Evolutionary conservation across 2,329 filamentous ascomycete genomes (phyloP).

Genomic region (Penicillium sp.): DNA sequence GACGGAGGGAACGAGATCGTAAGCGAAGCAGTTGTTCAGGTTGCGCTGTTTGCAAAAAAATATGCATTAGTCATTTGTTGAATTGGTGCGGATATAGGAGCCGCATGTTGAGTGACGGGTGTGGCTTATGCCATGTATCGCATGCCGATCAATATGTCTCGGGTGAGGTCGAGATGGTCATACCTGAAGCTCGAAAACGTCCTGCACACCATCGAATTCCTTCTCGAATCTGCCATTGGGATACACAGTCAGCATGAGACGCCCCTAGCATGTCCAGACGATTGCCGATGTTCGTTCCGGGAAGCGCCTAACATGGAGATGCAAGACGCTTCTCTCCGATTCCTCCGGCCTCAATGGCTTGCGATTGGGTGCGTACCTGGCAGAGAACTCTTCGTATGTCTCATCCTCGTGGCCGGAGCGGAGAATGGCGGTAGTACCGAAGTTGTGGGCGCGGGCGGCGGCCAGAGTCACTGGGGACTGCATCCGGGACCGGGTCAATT

Average conservation of each 20-base stretch:
- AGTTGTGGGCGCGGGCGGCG: conserved; percentile 63
- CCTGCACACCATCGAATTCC: conserved; percentile 95
- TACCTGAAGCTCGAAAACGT: conserved; percentile 99
- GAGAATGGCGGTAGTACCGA: conserved; percentile 55
- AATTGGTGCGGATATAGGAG: not conserved
- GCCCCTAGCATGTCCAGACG: conserved; percentile 15
- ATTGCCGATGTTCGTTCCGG: conserved; percentile 10
- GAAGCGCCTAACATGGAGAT: conserved; percentile 12
- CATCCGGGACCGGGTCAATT: conserved; percentile 57
- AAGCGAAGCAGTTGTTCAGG: conserved; percentile 99
- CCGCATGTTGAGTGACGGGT: not conserved
- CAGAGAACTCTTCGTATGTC: conserved; percentile 98
- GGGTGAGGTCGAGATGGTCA: conserved; percentile 31
- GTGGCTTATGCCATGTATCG: conserved; percentile 14
- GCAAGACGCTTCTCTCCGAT: conserved; percentile 8
- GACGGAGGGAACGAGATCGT: conserved; percentile 96
- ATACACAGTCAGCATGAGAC: conserved; percentile 34
- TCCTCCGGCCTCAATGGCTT: conserved; percentile 25
- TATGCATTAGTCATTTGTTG: conserved; percentile 11
- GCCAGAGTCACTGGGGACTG: conserved; percentile 54
- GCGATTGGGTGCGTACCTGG: conserved; percentile 64
- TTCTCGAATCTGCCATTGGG: conserved; percentile 82
- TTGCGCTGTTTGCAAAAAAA: conserved; percentile 61
- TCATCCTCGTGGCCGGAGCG: conserved; percentile 76
- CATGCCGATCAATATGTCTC: conserved; percentile 17